Base-by-base conservation (phyloP, 345 rosid species). In the Dipteronia dyeriana region DNA sequence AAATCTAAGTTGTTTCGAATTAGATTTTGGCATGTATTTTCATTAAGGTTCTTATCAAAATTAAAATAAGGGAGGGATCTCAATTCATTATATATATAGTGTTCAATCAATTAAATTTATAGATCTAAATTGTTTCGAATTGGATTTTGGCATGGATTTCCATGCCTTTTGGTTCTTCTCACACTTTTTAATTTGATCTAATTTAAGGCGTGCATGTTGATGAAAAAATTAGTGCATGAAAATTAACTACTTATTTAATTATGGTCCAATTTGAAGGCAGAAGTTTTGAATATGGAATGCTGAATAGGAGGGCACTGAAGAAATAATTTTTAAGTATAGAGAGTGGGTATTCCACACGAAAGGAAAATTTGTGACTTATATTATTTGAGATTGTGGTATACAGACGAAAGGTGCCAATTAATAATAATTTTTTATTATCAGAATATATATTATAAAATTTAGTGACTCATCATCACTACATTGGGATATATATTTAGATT, bases 241-340 rank as follows among this genome's bases (percentile, higher is more conserved):
- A 34, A 34, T 34, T 34, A 34, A 34, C 38, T 34, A 34, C 38
- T 34, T 34, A 34, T 34, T 34, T 34, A 34, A 34, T 34, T 34
- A 34, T 34, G 38, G 6, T 34, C 38, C 38, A 34, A 34, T 34
- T 34, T 34, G 38, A 34, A 4, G 38, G 38, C 38, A 34, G 38
- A 34, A 34, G 38, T 34, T 34, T 34, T 34, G 38, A 34, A 34
- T 34, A 34, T 66, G 76, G 68, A 77, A 38, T 78, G 34, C 53
- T 78, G 80, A 78, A 53, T 71, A 71, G 71, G 59, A 39, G 11
- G 20, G 66, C 80, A 78, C 71, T 62, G 11, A 59, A 68, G 43
- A 57, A 25, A 57, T 26, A 13, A 11, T 12, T 31, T 31, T 16
- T 19, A 66, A 38, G 14, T 1, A 19, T 4, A 9, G 31, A 9